These are phyloP conservation scores for Wickerhamiella nectarea DNA, from an alignment of 805 yeast species.

Conservation along the genomic window DNA sequence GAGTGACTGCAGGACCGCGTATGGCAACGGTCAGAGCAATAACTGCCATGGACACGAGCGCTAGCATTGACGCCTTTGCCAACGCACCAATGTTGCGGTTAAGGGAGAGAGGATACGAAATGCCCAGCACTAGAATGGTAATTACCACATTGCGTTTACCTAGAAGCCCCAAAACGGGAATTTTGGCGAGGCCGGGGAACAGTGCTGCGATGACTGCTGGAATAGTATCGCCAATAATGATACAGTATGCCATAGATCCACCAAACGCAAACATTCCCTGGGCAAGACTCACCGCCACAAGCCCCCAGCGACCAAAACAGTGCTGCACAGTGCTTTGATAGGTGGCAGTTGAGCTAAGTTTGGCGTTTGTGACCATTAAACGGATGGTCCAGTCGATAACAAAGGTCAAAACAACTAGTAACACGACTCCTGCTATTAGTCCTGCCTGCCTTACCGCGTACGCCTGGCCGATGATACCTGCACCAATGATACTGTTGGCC, in stretches of 20 bases:
- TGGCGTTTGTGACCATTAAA: conserved; percentile 68
- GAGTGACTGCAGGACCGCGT: conserved; percentile 48
- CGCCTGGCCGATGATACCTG: conserved; percentile 92
- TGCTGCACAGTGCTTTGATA: conserved; percentile 75
- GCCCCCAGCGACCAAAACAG: conserved; percentile 67
- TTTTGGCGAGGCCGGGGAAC: conserved; percentile 32
- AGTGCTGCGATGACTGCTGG: conserved; percentile 74
- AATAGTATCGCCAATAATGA: conserved; percentile 86
- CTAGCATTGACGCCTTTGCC: conserved; percentile 79
- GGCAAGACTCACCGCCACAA: conserved; percentile 49
- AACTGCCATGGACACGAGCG: conserved; percentile 68
- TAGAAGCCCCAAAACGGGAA: conserved; percentile 37
- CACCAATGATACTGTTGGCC: conserved; percentile 92
- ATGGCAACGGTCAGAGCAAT: conserved; percentile 62
- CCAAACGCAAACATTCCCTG: conserved; percentile 90
- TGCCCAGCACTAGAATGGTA: conserved; percentile 47
- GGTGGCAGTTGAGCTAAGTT: conserved; percentile 57
- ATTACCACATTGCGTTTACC: conserved; percentile 61
- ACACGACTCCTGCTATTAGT: conserved; percentile 52
- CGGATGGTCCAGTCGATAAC: conserved; percentile 78
- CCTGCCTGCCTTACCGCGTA: conserved; percentile 77
- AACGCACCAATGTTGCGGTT: conserved; percentile 66
- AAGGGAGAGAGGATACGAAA: conserved; percentile 74
- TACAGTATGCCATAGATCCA: conserved; percentile 86
- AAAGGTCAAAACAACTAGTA: conserved; percentile 45